Evolutionary conservation across 306 rosid species (phyloP).

Genomic region (Quercus ilex): DNA sequence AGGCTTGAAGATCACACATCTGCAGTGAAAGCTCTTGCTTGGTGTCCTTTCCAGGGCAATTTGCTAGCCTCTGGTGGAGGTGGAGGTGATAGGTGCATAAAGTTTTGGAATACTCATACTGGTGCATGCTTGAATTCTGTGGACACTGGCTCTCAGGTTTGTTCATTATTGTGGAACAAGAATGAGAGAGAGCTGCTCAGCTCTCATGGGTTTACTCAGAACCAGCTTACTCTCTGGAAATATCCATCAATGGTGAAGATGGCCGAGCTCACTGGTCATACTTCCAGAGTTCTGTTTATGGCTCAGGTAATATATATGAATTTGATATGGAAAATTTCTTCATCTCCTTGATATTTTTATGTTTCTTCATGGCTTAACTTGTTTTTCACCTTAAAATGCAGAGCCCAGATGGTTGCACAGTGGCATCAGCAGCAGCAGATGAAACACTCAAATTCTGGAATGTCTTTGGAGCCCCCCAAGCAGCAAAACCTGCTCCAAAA

Average conservation of each 20-base stretch:
- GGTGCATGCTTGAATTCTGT: constrained; percentile 57
- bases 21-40: constrained; percentile 61
- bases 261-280: constrained; percentile 77
- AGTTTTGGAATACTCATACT: constrained; percentile 59
- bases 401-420: constrained; percentile 52
- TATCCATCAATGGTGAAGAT: constrained; percentile 82
- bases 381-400: not conserved
- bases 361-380: not conserved
- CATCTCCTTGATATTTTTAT: not conserved
- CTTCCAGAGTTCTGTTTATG: constrained; percentile 78
- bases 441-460: constrained; percentile 51
- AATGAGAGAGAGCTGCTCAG: constrained; percentile 80
- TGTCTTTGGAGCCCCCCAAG: constrained; percentile 45
- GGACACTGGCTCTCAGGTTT: constrained; percentile 61
- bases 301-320: constrained; percentile 12
- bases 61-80: constrained; percentile 54
- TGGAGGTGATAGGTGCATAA: constrained; percentile 42
- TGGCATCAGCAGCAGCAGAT: constrained; percentile 55
- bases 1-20: constrained; percentile 51
- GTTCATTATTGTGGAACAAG: constrained; percentile 55
- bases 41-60: constrained; percentile 80
- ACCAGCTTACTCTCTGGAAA: constrained; percentile 84
- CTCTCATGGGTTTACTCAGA: constrained; percentile 74
- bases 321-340: not conserved
- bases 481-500: constrained; percentile 28